Base-by-base conservation (phyloP, 495 filamentous ascomycete genomes). In the Cenococcum geophilum region DNA sequence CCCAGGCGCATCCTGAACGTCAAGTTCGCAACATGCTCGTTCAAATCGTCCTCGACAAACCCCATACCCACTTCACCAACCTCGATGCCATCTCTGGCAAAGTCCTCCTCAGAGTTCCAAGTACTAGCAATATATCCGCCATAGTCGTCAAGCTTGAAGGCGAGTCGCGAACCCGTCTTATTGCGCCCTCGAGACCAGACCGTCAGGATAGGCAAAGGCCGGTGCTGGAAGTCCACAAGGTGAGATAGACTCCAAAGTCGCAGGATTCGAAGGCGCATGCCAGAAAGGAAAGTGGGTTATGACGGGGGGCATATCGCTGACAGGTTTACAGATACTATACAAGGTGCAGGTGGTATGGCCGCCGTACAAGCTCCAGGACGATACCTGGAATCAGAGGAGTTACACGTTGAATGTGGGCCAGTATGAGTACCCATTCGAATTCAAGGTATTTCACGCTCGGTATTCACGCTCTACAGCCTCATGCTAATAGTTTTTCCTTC, bases 131-230 rank as follows among this genome's bases (percentile, higher is more conserved):
- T 27, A 79, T 98, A 50, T 81, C 86, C 27, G 82, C 83, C 12
- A 87, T 98, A 56, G 81, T 91, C 45, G 92, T 96, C 64, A 98
- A 98, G 76, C 81, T 98, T 37, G 92, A 98, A 71, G 93, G 92
- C 57, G 91, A 95, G 72, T 89, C 86, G 65, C 79, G 80, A 51
- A 91, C 90, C 20, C 80, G 83, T 47, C 71, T 88, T 57, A 14
- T 73, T 57, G 57, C 68, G 58, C 75, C 73, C n/a, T 61, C 55
- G 48, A 68, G 50, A 57, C 71, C 60, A 23, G 78, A 80, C 25
- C 69, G 77, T 43, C 77, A 78, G 22, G 78, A 86, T 27, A 79
- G 77, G 68, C 80, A 79, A 67, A 78, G 77, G 60, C 79, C 82
- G 8, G 83, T 87, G 68, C 71, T 85, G 45, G 87, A 92, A 67